phyloP scores from a whole-genome alignment of 495 filamentous ascomycete species.

The Bacidia gigantensis region DNA sequence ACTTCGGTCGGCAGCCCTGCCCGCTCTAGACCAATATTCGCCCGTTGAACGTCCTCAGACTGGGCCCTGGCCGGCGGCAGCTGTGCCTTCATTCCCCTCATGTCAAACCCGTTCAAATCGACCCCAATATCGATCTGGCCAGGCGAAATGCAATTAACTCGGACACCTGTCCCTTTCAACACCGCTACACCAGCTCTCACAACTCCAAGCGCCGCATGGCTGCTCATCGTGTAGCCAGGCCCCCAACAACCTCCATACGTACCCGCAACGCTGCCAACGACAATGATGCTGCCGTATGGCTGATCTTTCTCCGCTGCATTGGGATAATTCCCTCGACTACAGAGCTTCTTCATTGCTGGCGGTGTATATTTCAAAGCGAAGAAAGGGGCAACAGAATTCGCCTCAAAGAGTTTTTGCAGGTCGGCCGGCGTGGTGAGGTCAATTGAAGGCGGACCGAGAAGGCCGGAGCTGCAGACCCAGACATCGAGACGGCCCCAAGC shows the following conservation, averaged over 20 bases:
- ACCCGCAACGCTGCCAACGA: conserved; percentile 39
- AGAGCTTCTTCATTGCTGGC: conserved; percentile 45
- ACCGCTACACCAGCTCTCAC: conserved; percentile 43
- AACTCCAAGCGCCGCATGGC: conserved; percentile 45
- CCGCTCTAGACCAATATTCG: conserved; percentile 33
- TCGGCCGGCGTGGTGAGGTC: conserved; percentile 38
- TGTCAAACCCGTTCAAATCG: conserved; percentile 39
- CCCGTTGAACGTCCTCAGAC: conserved; percentile 32
- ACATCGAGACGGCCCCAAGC: conserved; percentile 45
- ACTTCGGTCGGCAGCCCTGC: conserved; percentile 41
- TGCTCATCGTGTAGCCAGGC: conserved; percentile 41
- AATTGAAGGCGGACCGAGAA: conserved; percentile 43
- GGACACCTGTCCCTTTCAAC: conserved; percentile 42
- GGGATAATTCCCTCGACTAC: conserved; percentile 36
- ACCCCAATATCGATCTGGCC: conserved; percentile 47
- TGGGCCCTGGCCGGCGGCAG: conserved; percentile 42
- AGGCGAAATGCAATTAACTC: conserved; percentile 45
- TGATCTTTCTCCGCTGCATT: conserved; percentile 45
- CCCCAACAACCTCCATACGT: conserved; percentile 48
- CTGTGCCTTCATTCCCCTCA: conserved; percentile 39
- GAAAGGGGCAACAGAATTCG: conserved; percentile 44
- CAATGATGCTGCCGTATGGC: conserved; percentile 45
- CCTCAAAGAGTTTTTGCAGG: conserved; percentile 41
- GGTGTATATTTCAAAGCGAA: conserved; percentile 50
- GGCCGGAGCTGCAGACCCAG: conserved; percentile 42